Conservation (phyloP, 768 basidiomycete genomes). For the Thelephora aurantiotincta region DNA sequence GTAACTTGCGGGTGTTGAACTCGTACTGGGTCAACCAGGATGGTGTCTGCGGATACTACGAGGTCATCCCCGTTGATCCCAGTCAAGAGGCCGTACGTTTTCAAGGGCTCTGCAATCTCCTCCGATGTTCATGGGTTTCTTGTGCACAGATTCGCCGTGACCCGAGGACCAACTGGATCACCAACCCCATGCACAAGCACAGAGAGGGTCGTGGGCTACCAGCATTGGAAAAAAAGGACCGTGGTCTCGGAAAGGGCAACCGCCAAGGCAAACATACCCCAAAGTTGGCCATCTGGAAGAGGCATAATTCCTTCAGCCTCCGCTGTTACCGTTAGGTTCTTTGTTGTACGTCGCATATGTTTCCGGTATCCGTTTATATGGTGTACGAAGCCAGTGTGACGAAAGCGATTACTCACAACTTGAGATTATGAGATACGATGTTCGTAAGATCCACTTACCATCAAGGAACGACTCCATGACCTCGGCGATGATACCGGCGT, state of each 20-base stretch:
- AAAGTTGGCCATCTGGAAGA: slow-evolving; percentile 87
- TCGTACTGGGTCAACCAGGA: slow-evolving; percentile 99
- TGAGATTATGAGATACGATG: too few relatives aligned
- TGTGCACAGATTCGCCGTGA: slow-evolving; percentile 74
- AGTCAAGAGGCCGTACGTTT: slow-evolving; percentile 77
- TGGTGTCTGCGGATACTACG: slow-evolving; percentile 98
- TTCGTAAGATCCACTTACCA: too few relatives aligned
- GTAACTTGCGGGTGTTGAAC: slow-evolving; percentile 91
- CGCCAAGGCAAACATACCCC: slow-evolving; percentile 91
- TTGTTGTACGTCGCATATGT: slow-evolving; percentile 11
- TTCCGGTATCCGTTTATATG: background rate
- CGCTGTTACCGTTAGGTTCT: slow-evolving; percentile 65
- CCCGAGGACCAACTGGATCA: slow-evolving; percentile 97
- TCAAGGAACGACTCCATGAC: slow-evolving; percentile 10
- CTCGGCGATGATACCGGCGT: slow-evolving; percentile 27
- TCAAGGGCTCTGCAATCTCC: background rate
- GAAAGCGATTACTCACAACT: too few relatives aligned
- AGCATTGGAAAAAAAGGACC: slow-evolving; percentile 95
- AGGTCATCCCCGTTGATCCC: slow-evolving; percentile 96
- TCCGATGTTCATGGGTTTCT: background rate
- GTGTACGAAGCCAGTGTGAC: too few relatives aligned
- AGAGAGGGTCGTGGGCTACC: slow-evolving; percentile 97
- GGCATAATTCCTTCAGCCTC: slow-evolving; percentile 92
- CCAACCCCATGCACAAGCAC: slow-evolving; percentile 96
- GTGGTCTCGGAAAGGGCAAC: slow-evolving; percentile 93